Evolutionary conservation across 2,329 filamentous ascomycete species (phyloP).

Genomic region (Epichloe aotearoae): DNA sequence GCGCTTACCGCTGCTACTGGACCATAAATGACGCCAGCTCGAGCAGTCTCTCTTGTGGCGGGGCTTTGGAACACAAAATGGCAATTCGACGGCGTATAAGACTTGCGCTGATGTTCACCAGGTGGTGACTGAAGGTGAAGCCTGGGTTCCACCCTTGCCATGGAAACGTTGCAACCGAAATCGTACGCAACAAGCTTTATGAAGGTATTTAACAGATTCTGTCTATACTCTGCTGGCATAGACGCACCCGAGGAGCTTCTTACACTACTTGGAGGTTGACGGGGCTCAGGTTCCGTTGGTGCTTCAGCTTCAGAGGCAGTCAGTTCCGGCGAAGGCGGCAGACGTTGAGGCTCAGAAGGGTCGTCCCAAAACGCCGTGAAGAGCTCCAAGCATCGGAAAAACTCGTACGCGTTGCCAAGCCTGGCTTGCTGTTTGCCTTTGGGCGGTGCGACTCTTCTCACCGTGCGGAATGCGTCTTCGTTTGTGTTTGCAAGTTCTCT

Average conservation of each 20-base stretch:
- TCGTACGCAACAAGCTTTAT: conserved; percentile 53
- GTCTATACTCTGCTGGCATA: conserved; percentile 46
- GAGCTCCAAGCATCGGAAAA: conserved; percentile 48
- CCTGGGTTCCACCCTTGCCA: conserved; percentile 44
- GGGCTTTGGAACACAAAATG: conserved; percentile 49
- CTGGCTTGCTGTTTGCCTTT: conserved; percentile 40
- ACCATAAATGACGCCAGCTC: conserved; percentile 46
- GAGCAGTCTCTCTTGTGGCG: conserved; percentile 44
- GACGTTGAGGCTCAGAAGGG: conserved; percentile 27
- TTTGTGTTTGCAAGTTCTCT: conserved; percentile 44
- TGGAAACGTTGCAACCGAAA: conserved; percentile 48
- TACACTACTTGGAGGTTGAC: conserved; percentile 6
- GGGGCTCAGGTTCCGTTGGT: conserved; percentile 5
- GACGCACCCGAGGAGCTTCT: conserved; percentile 38
- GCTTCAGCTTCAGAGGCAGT: conserved; percentile 10
- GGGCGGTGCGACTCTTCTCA: conserved; percentile 42
- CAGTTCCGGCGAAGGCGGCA: conserved; percentile 21
- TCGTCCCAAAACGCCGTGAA: conserved; percentile 51
- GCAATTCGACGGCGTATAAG: conserved; percentile 46
- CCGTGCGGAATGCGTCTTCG: conserved; percentile 45
- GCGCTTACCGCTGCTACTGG: conserved; percentile 48
- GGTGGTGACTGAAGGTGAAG: conserved; percentile 36
- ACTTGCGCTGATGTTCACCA: conserved; percentile 23
- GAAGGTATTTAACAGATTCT: conserved; percentile 44
- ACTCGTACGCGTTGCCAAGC: conserved; percentile 52